Evolutionary conservation across 768 basidiomycete species (phyloP).

Genomic region (Dacryopinax primogenitus): DNA sequence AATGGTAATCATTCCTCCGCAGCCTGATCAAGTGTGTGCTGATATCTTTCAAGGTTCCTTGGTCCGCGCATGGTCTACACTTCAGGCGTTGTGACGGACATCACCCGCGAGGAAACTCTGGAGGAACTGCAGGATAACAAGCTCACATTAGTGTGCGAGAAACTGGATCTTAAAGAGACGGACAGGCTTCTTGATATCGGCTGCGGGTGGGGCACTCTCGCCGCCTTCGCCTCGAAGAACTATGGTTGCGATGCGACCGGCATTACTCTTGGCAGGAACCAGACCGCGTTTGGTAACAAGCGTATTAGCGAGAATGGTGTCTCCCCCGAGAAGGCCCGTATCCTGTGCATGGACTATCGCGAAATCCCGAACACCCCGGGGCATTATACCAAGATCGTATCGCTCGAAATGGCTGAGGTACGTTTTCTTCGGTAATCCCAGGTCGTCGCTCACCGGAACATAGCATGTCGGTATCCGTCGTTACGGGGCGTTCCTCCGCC

Average conservation of each 20-base stretch:
- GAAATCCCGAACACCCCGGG: constrained; percentile 62
- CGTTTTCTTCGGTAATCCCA: constrained; percentile 12
- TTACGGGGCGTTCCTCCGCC: constrained; percentile 74
- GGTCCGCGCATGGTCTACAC: constrained; percentile 97
- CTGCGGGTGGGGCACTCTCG: constrained; percentile 94
- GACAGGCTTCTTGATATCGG: constrained; percentile 80
- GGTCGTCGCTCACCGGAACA: not conserved
- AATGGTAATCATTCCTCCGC: constrained; percentile 40
- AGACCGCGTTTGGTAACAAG: constrained; percentile 83
- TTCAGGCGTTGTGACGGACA: constrained; percentile 69
- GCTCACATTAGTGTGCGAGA: constrained; percentile 86
- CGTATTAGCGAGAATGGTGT: constrained; percentile 73
- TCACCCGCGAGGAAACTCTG: constrained; percentile 62
- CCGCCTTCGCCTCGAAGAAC: constrained; percentile 92
- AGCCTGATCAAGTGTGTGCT: constrained; percentile 2
- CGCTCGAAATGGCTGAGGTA: constrained; percentile 96
- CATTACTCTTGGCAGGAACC: constrained; percentile 82
- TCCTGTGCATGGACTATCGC: constrained; percentile 86
- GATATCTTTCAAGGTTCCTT: constrained; percentile 51
- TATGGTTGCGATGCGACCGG: constrained; percentile 94
- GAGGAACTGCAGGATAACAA: constrained; percentile 98
- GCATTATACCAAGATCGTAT: constrained; percentile 86
- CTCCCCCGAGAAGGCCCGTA: constrained; percentile 60
- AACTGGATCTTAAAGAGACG: constrained; percentile 73
- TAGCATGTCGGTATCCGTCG: constrained; percentile 92